Evolutionary conservation across 2,329 filamentous ascomycete genomes (phyloP).

Genomic region (Zalaria obscura): DNA sequence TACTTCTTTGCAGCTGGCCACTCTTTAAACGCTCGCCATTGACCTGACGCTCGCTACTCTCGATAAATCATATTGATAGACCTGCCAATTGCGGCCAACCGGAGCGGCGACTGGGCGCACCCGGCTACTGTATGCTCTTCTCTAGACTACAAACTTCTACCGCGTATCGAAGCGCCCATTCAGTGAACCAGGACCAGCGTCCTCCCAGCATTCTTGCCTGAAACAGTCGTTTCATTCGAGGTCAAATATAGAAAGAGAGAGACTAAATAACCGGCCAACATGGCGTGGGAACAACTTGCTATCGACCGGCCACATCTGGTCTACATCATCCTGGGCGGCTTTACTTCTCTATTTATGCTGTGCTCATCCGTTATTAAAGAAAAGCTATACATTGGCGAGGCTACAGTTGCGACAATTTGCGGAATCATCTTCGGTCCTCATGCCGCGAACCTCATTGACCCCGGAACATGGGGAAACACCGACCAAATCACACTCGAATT

Average conservation of each 20-base stretch:
- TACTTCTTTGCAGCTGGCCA: too few species aligned
- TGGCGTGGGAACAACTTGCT: constrained; percentile 69
- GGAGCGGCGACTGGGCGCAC: constrained; percentile 37
- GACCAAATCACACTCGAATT: constrained; percentile 84
- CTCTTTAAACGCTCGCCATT: too few species aligned
- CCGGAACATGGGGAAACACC: constrained; percentile 61
- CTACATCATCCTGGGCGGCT: constrained; percentile 95
- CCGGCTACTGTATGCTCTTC: constrained; percentile 29
- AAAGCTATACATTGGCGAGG: constrained; percentile 95
- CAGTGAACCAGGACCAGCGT: constrained; percentile 1
- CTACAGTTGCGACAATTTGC: constrained; percentile 79
- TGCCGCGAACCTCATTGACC: constrained; percentile 68
- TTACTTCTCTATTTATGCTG: constrained; percentile 96
- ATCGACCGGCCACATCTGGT: constrained; percentile 95
- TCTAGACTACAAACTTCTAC: neutral
- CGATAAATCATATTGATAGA: too few species aligned
- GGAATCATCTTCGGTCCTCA: constrained; percentile 83
- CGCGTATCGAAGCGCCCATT: neutral
- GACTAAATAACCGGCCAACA: constrained; percentile 18
- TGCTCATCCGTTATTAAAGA: constrained; percentile 98
- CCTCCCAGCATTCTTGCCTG: constrained; percentile 10
- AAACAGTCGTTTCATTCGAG: constrained; percentile 6
- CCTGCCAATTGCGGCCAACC: constrained; percentile 2
- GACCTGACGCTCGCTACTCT: too few species aligned
- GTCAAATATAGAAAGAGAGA: constrained; percentile 2